These are phyloP conservation scores for Blastomyces parvus DNA, from an alignment of 2,329 filamentous ascomycete species.

Conservation along the genomic window DNA sequence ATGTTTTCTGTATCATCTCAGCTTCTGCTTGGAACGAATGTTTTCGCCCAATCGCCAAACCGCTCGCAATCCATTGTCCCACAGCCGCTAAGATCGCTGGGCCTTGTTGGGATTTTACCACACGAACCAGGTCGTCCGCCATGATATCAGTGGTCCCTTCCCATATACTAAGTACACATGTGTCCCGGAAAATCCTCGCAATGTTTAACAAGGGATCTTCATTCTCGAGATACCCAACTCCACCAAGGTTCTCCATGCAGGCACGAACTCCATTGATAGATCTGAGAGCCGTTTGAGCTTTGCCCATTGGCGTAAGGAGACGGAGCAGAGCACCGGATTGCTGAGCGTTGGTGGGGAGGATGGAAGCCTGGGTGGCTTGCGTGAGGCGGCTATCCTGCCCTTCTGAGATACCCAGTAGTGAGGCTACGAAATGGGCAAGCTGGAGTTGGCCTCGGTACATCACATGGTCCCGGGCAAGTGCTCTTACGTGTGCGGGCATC, in stretches of 20 bases:
- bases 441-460: conserved; percentile 32
- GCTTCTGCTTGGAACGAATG: conserved; percentile 36
- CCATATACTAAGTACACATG: conserved; percentile 56
- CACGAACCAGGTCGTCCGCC: conserved; percentile 41
- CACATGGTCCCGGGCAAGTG: conserved; percentile 32
- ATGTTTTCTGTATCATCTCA: conserved; percentile 22
- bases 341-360: conserved; percentile 18
- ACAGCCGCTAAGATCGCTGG: conserved; percentile 18
- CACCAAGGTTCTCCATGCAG: conserved; percentile 27
- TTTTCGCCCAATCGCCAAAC: conserved; percentile 39
- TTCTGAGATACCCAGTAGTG: conserved; percentile 28
- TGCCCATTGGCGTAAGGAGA: conserved; percentile 27
- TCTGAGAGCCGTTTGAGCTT: conserved; percentile 23
- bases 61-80: conserved; percentile 37
- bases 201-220: conserved; percentile 55
- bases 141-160: conserved; percentile 64
- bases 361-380: conserved; percentile 12
- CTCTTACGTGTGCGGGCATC: conserved; percentile 34
- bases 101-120: conserved; percentile 27
- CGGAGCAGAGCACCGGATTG: conserved; percentile 23
- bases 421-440: conserved; percentile 29
- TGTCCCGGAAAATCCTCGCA: conserved; percentile 55
- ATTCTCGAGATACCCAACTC: conserved; percentile 27
- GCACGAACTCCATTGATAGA: conserved; percentile 19
- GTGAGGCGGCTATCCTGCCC: conserved; percentile 17